A percentile compares a stretch with the other conserved stretches of the same genome.
Evolutionary conservation across 176 grass and related monocot genomes (phyloP).

Genomic region (Alopecurus myosuroides): DNA sequence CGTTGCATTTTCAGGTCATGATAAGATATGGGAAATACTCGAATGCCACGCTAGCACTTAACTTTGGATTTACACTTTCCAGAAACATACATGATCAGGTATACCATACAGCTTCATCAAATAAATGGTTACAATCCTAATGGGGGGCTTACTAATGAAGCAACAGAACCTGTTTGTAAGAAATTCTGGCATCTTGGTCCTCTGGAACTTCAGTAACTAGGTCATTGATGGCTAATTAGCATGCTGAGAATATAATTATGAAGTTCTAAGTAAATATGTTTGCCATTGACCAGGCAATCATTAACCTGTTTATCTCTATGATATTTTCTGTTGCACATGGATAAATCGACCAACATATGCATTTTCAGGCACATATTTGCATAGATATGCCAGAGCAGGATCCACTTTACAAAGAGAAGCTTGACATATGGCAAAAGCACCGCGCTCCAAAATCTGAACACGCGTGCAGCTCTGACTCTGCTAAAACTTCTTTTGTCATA

Average conservation of each 20-base stretch:
- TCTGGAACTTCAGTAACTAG: not conserved
- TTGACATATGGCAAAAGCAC: constrained; percentile 45
- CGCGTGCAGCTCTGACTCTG: not conserved
- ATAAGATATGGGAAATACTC: constrained; percentile 80
- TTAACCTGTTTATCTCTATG: not conserved
- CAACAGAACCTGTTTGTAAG: not conserved
- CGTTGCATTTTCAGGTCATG: constrained; percentile 57
- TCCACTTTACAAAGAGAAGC: constrained; percentile 44
- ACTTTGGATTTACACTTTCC: constrained; percentile 84
- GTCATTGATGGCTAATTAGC: not conserved
- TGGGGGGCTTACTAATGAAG: not conserved
- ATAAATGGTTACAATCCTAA: not conserved
- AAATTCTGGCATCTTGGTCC: not conserved
- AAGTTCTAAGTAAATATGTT: constrained; percentile 7
- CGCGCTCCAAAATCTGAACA: constrained; percentile 32
- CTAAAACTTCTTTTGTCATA: constrained; percentile 40
- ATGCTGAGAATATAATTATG: not conserved
- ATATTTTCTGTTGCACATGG: no score
- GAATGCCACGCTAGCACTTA: constrained; percentile 58
- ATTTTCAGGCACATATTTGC: constrained; percentile 46
- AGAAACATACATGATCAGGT: constrained; percentile 82
- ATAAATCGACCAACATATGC: no score
- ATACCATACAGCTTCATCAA: constrained; percentile 10
- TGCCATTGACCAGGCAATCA: not conserved
- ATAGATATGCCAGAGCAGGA: constrained; percentile 57